phyloP scores from a whole-genome alignment of 2,329 filamentous ascomycete species.

The Eutypella sp. region DNA sequence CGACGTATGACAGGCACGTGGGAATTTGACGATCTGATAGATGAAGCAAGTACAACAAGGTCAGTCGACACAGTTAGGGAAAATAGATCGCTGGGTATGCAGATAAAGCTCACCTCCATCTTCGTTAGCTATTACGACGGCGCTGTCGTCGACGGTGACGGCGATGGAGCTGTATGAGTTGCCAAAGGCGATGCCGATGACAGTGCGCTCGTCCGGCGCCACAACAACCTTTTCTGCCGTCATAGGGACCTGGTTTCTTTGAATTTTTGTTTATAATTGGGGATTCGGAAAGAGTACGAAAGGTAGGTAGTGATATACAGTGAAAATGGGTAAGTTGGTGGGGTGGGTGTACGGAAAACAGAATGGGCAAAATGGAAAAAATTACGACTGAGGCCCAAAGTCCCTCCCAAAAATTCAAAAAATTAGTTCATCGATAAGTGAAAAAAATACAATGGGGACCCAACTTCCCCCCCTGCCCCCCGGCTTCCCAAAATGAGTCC shows the following conservation, averaged over 20 bases:
- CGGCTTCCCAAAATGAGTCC: too few species aligned
- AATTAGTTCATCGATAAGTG: too few species aligned
- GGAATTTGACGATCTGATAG: slow-evolving; percentile 99
- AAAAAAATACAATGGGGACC: too few species aligned
- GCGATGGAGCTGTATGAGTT: slow-evolving; percentile 98
- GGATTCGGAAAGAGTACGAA: not conserved
- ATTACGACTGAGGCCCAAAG: too few species aligned
- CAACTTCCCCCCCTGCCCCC: too few species aligned
- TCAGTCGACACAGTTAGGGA: too few species aligned
- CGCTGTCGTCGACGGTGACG: slow-evolving; percentile 86
- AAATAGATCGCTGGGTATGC: not conserved
- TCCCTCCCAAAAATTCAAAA: too few species aligned
- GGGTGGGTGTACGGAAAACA: too few species aligned
- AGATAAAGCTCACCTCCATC: slow-evolving; percentile 70
- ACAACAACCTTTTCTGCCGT: slow-evolving; percentile 38
- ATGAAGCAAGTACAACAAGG: too few species aligned
- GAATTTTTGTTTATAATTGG: not conserved
- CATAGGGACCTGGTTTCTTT: slow-evolving; percentile 28
- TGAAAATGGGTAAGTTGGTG: too few species aligned
- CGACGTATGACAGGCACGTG: slow-evolving; percentile 87
- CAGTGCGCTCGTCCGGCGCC: slow-evolving; percentile 56
- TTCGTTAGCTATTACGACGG: slow-evolving; percentile 97
- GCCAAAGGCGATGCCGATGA: slow-evolving; percentile 95
- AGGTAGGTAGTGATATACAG: too few species aligned
- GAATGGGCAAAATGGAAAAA: too few species aligned